Evolutionary conservation across 202 grass and related monocot genomes (phyloP).

Genomic region (Eragrostis tef): DNA sequence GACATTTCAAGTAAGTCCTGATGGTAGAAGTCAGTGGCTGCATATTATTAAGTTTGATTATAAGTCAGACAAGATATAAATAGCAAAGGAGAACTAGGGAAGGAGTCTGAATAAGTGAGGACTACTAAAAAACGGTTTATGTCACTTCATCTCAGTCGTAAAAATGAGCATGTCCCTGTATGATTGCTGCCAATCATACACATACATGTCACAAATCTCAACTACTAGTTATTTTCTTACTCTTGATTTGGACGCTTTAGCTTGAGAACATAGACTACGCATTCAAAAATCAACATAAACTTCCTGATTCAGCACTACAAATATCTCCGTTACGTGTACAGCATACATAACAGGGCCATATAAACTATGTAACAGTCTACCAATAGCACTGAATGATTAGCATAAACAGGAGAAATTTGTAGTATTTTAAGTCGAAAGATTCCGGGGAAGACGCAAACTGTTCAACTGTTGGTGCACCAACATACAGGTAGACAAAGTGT

Average conservation of each 20-base stretch:
- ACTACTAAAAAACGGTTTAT: neutral
- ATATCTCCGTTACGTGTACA: constrained; percentile 14
- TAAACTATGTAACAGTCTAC: constrained; percentile 1
- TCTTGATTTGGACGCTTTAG: constrained; percentile 26
- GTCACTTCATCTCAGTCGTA: neutral
- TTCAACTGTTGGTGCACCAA: constrained; percentile 46
- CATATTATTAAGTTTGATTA: neutral
- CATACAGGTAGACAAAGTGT: constrained; percentile 47
- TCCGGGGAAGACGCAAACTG: neutral
- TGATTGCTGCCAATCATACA: constrained; percentile 49
- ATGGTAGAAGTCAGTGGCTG: neutral
- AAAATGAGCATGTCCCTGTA: constrained; percentile 12
- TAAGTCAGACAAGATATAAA: neutral
- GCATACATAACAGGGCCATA: neutral
- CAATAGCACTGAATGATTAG: constrained; percentile 26
- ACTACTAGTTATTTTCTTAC: neutral
- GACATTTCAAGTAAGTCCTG: no score
- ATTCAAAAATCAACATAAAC: constrained; percentile 17
- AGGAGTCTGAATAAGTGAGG: neutral
- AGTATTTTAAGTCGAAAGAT: constrained; percentile 26
- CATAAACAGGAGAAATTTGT: neutral
- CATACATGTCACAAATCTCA: constrained; percentile 18
- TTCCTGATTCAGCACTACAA: constrained; percentile 13
- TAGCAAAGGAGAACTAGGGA: neutral
- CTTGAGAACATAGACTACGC: neutral